A percentile compares a stretch with the other conserved stretches of the same genome.
phyloP scores from a whole-genome alignment of 768 basidiomycete species.

The Chalciporus sphaerocephalus region DNA sequence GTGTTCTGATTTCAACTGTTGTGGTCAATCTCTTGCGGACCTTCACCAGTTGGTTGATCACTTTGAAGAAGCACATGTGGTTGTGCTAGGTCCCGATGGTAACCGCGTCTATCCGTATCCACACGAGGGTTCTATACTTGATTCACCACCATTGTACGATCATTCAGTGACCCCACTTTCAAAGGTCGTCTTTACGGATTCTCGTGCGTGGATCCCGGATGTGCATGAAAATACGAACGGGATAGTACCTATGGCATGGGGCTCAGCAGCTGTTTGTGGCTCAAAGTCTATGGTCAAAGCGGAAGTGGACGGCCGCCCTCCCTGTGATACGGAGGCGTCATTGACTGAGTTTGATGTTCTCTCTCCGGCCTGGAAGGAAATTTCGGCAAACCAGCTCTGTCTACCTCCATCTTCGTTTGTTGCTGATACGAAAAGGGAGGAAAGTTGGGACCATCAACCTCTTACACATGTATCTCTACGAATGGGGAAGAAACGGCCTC shows the following conservation, averaged over 20 bases:
- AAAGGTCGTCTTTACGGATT: conserved; percentile 1
- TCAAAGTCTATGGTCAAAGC: background rate
- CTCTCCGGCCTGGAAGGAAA: background rate
- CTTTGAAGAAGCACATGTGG: conserved; percentile 42
- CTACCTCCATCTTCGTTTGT: conserved; percentile 6
- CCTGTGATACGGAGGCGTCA: background rate
- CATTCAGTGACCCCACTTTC: background rate
- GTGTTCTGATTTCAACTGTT: conserved; percentile 48
- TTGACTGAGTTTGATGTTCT: background rate
- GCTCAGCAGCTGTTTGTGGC: background rate
- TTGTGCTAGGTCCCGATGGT: conserved; percentile 28
- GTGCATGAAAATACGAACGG: background rate
- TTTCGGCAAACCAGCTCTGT: conserved; percentile 3
- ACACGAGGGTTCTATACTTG: background rate
- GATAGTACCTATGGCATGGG: background rate
- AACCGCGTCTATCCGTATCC: conserved; percentile 31
- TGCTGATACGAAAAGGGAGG: background rate
- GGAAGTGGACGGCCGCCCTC: background rate
- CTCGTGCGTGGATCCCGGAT: background rate
- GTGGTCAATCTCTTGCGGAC: conserved; percentile 42
- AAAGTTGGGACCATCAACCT: background rate
- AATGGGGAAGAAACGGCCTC: conserved; percentile 13
- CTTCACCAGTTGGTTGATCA: conserved; percentile 51
- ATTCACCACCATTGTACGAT: background rate
- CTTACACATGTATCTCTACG: background rate